Evolutionary conservation across 1,139 yeast species (phyloP).

Genomic region (Magnusiomyces fungicola): DNA sequence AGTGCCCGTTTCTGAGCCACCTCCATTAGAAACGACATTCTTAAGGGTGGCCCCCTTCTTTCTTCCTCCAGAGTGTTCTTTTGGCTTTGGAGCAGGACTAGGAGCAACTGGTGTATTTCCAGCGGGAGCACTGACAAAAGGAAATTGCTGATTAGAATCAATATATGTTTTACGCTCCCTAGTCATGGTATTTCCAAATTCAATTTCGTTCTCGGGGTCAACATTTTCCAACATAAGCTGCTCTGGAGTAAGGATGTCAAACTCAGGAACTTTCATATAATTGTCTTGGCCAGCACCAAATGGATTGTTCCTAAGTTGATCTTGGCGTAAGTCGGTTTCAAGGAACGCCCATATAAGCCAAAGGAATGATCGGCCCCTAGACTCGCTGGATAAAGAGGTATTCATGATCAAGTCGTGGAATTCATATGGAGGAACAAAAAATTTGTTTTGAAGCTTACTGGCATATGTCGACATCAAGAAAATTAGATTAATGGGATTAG

Average conservation of each 20-base stretch:
- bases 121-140: neutral
- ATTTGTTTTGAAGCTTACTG: slow-evolving; percentile 39
- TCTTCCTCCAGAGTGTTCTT: too few species aligned
- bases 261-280: slow-evolving; percentile 10
- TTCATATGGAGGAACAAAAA: slow-evolving; percentile 34
- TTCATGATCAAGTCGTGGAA: slow-evolving; percentile 64
- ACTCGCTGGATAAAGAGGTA: slow-evolving; percentile 43
- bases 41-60: too few species aligned
- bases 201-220: slow-evolving; percentile 65
- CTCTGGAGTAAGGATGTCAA: slow-evolving; percentile 36
- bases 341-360: slow-evolving; percentile 54
- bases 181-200: slow-evolving; percentile 65
- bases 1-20: too few species aligned
- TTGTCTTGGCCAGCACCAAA: slow-evolving; percentile 43
- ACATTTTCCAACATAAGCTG: slow-evolving; percentile 44
- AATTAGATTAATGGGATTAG: slow-evolving; percentile 63
- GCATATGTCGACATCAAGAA: slow-evolving; percentile 67
- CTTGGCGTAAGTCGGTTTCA: slow-evolving; percentile 58
- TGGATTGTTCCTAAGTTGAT: slow-evolving; percentile 52
- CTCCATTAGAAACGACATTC: too few species aligned
- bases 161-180: slow-evolving; percentile 53
- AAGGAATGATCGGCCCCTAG: slow-evolving; percentile 64
- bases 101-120: neutral
- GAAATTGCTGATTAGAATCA: slow-evolving; percentile 29
- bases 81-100: too few species aligned